Evolutionary conservation across 495 filamentous ascomycete species (phyloP).

Genomic region (Aeminium ludgeri): DNA sequence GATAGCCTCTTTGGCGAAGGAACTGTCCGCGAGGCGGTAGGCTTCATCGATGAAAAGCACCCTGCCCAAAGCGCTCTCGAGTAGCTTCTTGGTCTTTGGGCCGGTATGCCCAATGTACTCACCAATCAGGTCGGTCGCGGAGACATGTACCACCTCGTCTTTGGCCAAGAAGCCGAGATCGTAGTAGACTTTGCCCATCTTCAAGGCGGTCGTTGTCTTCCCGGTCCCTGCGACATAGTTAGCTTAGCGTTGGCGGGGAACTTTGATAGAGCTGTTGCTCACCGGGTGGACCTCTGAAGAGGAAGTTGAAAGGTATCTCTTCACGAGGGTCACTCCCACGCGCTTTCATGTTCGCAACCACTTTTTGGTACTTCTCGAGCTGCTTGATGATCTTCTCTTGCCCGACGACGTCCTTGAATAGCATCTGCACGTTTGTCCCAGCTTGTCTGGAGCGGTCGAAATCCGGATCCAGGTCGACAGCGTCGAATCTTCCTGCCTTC

Average conservation of each 20-base stretch:
- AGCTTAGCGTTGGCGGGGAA: constrained; percentile 3
- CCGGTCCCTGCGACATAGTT: constrained; percentile 42
- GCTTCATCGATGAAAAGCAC: constrained; percentile 57
- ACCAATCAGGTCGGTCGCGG: constrained; percentile 26
- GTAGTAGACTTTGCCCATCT: constrained; percentile 58
- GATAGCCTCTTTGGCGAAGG: constrained; percentile 53
- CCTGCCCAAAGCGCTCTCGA: constrained; percentile 44
- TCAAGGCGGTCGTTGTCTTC: constrained; percentile 54
- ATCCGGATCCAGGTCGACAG: constrained; percentile 52
- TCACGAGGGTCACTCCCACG: constrained; percentile 39
- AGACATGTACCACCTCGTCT: constrained; percentile 26
- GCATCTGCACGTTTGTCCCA: constrained; percentile 33
- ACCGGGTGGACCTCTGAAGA: constrained; percentile 51
- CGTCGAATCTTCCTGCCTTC: constrained; percentile 29
- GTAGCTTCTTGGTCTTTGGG: constrained; percentile 39
- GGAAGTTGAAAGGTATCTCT: constrained; percentile 42
- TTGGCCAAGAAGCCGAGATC: constrained; percentile 34
- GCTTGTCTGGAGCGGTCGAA: constrained; percentile 38
- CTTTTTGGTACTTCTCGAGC: constrained; percentile 43
- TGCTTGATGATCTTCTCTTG: constrained; percentile 43
- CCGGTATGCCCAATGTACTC: constrained; percentile 42
- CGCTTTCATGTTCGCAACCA: constrained; percentile 33
- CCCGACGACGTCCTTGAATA: constrained; percentile 54
- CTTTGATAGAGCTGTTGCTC: too few relatives aligned
- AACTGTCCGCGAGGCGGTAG: constrained; percentile 39